These are phyloP conservation scores for Diatrype stigma DNA, from an alignment of 2,329 filamentous ascomycete genomes.

Conservation along the genomic window DNA sequence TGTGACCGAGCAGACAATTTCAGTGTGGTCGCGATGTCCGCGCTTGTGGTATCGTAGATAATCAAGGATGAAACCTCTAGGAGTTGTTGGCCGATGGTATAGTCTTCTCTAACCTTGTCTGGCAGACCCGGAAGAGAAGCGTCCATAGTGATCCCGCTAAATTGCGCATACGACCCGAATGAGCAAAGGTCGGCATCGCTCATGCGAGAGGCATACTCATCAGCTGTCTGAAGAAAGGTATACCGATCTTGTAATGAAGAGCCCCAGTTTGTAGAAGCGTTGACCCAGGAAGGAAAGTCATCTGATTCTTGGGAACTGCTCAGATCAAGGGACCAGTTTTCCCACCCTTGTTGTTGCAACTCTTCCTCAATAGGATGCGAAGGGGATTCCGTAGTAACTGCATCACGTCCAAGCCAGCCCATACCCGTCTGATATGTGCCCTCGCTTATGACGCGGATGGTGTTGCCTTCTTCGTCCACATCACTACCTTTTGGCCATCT, in stretches of 20 bases:
- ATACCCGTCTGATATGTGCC: conserved; percentile 74
- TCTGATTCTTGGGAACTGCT: conserved; percentile 50
- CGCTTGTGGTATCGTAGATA: conserved; percentile 27
- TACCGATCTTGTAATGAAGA: conserved; percentile 18
- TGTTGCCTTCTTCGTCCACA: conserved; percentile 61
- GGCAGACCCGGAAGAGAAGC: conserved; percentile 56
- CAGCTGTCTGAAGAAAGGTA: conserved; percentile 45
- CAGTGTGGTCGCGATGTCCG: conserved; percentile 29
- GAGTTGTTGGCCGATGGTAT: conserved; percentile 42
- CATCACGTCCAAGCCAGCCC: conserved; percentile 69
- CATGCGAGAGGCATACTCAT: conserved; percentile 52
- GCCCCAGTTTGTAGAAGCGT: conserved; percentile 6
- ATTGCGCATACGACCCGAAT: conserved; percentile 39
- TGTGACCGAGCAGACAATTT: conserved; percentile 27
- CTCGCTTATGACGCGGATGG: conserved; percentile 74
- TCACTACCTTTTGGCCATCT: conserved; percentile 71
- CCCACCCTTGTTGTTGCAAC: conserved; percentile 59
- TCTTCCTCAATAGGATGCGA: conserved; percentile 54
- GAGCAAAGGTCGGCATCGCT: conserved; percentile 64
- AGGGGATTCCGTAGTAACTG: conserved; percentile 33
- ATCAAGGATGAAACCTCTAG: conserved; percentile 40
- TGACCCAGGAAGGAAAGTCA: conserved; percentile 33
- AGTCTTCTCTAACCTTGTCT: conserved; percentile 45
- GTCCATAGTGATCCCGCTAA: conserved; percentile 49
- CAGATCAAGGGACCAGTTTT: conserved; percentile 63